Evolutionary conservation across 2,329 filamentous ascomycete species (phyloP).

Genomic region (Ophiosphaerella herpotricha): DNA sequence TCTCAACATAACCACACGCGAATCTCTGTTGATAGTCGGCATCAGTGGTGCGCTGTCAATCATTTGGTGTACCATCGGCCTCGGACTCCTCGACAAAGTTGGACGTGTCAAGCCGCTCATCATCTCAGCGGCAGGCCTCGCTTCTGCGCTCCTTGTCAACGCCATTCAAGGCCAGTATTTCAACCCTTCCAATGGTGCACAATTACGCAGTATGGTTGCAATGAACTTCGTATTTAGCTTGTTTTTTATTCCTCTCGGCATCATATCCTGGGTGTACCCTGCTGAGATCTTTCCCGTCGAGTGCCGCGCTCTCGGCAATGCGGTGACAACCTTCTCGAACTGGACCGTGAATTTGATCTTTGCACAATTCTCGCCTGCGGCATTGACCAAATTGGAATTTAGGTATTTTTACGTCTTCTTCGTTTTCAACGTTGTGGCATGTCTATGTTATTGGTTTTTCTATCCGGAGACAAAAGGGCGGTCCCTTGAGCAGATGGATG

Average conservation of each 20-base stretch:
- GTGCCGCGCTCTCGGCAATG: slow-evolving; percentile 50
- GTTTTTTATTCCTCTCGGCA: slow-evolving; percentile 52
- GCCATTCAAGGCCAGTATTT: slow-evolving; percentile 48
- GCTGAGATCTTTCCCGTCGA: slow-evolving; percentile 54
- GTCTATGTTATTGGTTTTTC: slow-evolving; percentile 33
- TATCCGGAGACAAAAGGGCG: slow-evolving; percentile 38
- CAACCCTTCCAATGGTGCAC: slow-evolving; percentile 39
- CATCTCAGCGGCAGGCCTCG: slow-evolving; percentile 50
- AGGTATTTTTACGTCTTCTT: slow-evolving; percentile 53
- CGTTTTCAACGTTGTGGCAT: slow-evolving; percentile 52
- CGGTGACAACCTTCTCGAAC: slow-evolving; percentile 51
- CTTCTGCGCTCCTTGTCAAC: slow-evolving; percentile 36
- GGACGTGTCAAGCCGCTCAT: slow-evolving; percentile 57
- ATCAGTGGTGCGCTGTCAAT: slow-evolving; percentile 57
- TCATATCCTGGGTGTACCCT: slow-evolving; percentile 56
- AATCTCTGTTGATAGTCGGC: slow-evolving; percentile 57
- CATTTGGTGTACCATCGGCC: slow-evolving; percentile 52
- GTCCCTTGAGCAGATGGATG: slow-evolving; percentile 37
- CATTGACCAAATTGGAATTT: slow-evolving; percentile 41
- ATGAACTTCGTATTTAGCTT: slow-evolving; percentile 55
- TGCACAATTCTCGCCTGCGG: slow-evolving; percentile 55
- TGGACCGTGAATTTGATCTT: slow-evolving; percentile 56
- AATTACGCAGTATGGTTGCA: slow-evolving; percentile 52
- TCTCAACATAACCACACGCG: slow-evolving; percentile 51
- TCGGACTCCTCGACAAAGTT: slow-evolving; percentile 53